phyloP scores from a whole-genome alignment of 208 protist genomes.

The Phytomonas sp. region DNA sequence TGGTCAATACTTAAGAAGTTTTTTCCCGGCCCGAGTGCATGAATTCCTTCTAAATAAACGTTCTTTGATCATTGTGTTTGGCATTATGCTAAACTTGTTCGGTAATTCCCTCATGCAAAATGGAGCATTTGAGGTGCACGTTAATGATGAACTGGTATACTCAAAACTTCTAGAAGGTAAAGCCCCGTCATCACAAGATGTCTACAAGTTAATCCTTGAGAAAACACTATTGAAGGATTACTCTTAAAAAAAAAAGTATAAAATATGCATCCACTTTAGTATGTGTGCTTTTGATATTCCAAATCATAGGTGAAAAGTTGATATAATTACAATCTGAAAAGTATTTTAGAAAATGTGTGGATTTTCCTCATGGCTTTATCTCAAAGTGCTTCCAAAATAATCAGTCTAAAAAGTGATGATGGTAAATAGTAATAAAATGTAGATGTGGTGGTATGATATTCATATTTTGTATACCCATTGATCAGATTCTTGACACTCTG shows the following conservation, averaged over 20 bases:
- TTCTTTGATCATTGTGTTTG: constrained; percentile 32
- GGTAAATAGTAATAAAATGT: neutral
- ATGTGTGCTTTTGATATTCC: too few species aligned
- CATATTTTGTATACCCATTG: constrained; percentile 7
- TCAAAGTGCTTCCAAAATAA: neutral
- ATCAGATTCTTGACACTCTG: constrained; percentile 3
- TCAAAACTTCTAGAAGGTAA: constrained; percentile 47
- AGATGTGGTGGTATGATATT: neutral
- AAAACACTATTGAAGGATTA: constrained; percentile 30
- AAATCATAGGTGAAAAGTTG: neutral
- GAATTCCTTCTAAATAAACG: constrained; percentile 29
- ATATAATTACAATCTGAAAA: neutral
- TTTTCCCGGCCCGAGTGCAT: constrained; percentile 21
- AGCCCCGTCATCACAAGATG: constrained; percentile 17
- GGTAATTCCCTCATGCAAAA: constrained; percentile 30
- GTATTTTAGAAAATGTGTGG: neutral
- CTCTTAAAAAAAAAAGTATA: neutral
- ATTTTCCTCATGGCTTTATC: constrained; percentile 1
- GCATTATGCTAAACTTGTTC: constrained; percentile 57
- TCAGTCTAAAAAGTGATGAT: too few species aligned
- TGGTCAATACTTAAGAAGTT: constrained; percentile 20
- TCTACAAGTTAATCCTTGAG: constrained; percentile 29
- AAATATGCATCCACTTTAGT: too few species aligned
- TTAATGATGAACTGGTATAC: constrained; percentile 53
- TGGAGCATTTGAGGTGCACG: constrained; percentile 63